Evolutionary conservation across 1,139 yeast genomes (phyloP).

Genomic region (Taphrina flavorubra): DNA sequence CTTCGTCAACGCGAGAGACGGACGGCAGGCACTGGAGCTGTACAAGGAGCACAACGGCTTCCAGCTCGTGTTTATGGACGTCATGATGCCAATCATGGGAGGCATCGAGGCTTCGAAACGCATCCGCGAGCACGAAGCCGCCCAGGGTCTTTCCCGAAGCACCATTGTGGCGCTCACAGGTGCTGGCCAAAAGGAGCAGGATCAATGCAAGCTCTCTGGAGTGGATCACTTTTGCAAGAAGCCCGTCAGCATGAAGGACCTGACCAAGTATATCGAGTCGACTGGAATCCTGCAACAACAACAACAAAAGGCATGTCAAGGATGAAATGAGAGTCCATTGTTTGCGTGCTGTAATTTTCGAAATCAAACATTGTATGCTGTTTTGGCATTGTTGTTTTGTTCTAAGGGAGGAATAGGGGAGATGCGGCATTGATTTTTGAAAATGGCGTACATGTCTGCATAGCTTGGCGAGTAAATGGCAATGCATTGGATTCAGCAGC

Average conservation of each 20-base stretch:
- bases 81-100: conserved; percentile 34
- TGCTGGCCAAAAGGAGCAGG: conserved; percentile 23
- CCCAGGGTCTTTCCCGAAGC: not conserved
- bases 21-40: conserved; percentile 6
- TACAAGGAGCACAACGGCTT: conserved; percentile 3
- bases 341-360: no score
- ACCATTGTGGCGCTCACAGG: conserved; percentile 26
- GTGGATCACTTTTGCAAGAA: conserved; percentile 28
- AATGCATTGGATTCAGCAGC: not conserved
- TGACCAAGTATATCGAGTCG: conserved; percentile 16
- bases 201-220: conserved; percentile 14
- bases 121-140: conserved; percentile 3
- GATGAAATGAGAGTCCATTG: no score
- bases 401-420: not conserved
- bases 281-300: not conserved
- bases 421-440: no score
- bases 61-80: conserved; percentile 34
- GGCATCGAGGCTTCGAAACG: conserved; percentile 25
- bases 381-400: not conserved
- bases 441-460: no score
- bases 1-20: conserved; percentile 20
- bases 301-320: no score
- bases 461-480: conserved; percentile 3
- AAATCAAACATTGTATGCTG: not conserved
- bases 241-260: conserved; percentile 23